Conservation (phyloP, 139 green algal genomes). For the Chlamydomonas sp. region DNA sequence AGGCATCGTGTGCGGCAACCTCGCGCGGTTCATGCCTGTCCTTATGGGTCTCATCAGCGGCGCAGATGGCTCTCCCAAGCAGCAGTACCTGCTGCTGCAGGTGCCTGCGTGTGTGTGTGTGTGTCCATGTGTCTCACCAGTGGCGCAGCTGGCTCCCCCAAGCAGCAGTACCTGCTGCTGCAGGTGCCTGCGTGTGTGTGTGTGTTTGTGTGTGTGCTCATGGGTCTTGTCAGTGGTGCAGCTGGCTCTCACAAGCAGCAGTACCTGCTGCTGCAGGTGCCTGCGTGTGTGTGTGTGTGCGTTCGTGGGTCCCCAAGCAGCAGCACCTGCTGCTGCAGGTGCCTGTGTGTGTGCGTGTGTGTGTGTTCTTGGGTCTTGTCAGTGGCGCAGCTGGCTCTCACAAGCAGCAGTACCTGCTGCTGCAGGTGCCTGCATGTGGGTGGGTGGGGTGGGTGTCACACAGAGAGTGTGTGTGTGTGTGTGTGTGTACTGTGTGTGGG, state of each 20-base stretch:
- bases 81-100: constrained; percentile 59
- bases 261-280: constrained; percentile 60
- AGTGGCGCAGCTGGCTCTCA: constrained; percentile 4
- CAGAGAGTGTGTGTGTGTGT: constrained; percentile 65
- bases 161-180: constrained; percentile 61
- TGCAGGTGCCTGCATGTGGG: constrained; percentile 68
- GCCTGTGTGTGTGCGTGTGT: constrained; percentile 78
- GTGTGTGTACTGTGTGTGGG: constrained; percentile 38
- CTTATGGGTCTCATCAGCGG: constrained; percentile 40
- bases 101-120: constrained; percentile 77
- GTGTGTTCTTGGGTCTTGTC: constrained; percentile 49
- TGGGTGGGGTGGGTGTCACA: no score
- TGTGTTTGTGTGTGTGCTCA: constrained; percentile 73
- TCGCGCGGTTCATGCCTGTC: constrained; percentile 66
- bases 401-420: constrained; percentile 61
- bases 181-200: constrained; percentile 75
- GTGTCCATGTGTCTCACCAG: constrained; percentile 45
- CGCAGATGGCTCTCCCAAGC: constrained; percentile 33
- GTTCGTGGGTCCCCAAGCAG: constrained; percentile 54
- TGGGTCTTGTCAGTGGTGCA: constrained; percentile 22
- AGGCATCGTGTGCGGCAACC: constrained; percentile 66
- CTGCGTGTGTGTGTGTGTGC: constrained; percentile 71
- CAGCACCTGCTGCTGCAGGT: constrained; percentile 61
- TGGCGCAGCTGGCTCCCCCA: constrained; percentile 20
- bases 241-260: constrained; percentile 43